Base-by-base conservation (phyloP, 192 early-diverging fungal species). In the Coemansia sp. region DNA sequence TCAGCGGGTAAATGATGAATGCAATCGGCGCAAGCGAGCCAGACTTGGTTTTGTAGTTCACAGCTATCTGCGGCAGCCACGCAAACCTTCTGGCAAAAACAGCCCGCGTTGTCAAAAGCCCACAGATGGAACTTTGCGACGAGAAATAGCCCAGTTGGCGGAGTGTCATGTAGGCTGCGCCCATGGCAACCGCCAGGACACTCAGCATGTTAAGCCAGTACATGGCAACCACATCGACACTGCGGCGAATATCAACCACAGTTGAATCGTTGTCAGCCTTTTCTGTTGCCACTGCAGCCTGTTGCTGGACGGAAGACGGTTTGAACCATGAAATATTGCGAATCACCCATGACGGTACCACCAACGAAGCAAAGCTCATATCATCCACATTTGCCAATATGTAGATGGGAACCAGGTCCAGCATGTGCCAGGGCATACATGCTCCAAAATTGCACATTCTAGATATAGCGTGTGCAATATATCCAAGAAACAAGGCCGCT, bases 51-150 rank as follows among this genome's bases (percentile, higher is more conserved):
- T 35, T 43, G 21, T 17, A 19, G 7, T 48, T 60, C 17, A 60
- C 58, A 8, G 50, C 18, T 18, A 60, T 12, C 58, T 60, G 58
- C 12, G 58, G 58, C 44, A 60, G 18, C 41, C 32, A 46, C 18
- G 32, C 12, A 4, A 50, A 29, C 3, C 40, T 15, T 11, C 35
- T 37, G 24, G 34, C 12, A 26, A 61, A 26, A n/a, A 4, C 4
- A 3, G 27, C 4, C 15, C 17, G 8, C 7, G 3, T 24, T 1
- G 18, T n/a, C n/a, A n/a, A 10, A 21, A 53, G 17, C 46, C 39
- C 9, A 1, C 19, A 10, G 12, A 9, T 0, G 19, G 46, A 40
- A 0, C n/a, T 32, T 19, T 18, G 42, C 60, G 22, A 36, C 26
- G 34, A 29, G 11, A 36, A 32, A 36, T 3, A 26, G 46, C 26